These are phyloP conservation scores for Potentilla sterilis DNA, from an alignment of 306 rosid species.

Conservation along the genomic window DNA sequence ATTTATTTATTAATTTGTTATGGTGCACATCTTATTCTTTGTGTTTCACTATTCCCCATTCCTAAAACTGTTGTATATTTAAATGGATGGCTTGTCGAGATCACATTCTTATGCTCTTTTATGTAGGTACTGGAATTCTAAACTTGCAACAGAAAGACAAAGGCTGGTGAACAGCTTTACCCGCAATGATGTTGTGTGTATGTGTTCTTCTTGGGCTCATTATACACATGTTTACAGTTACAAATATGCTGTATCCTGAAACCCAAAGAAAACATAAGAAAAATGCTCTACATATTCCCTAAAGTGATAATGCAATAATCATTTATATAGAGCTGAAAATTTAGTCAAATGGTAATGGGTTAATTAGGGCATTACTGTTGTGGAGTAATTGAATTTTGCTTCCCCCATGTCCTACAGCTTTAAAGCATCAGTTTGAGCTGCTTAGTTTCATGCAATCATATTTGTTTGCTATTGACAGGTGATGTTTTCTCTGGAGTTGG, in stretches of 20 bases:
- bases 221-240: neutral
- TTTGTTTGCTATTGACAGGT: conserved; percentile 47
- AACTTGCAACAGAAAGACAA: conserved; percentile 92
- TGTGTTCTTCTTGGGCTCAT: conserved; percentile 30
- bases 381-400: neutral
- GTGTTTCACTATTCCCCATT: neutral
- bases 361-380: neutral
- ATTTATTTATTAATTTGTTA: too few species aligned
- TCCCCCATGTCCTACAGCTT: neutral
- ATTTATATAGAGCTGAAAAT: neutral
- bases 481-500: conserved; percentile 97
- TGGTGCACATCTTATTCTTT: neutral
- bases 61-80: neutral
- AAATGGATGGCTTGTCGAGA: neutral
- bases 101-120: conserved; percentile 24
- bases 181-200: conserved; percentile 75
- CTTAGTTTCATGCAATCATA: conserved; percentile 19
- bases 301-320: neutral
- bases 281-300: neutral
- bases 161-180: conserved; percentile 72
- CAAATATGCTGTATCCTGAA: neutral
- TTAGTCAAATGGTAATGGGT: neutral
- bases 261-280: neutral
- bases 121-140: conserved; percentile 91
- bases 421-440: conserved; percentile 16